Evolutionary conservation across 2,329 filamentous ascomycete species (phyloP), one percentile per base, ranked within the genome.

Genomic region (Alternaria sp.): DNA sequence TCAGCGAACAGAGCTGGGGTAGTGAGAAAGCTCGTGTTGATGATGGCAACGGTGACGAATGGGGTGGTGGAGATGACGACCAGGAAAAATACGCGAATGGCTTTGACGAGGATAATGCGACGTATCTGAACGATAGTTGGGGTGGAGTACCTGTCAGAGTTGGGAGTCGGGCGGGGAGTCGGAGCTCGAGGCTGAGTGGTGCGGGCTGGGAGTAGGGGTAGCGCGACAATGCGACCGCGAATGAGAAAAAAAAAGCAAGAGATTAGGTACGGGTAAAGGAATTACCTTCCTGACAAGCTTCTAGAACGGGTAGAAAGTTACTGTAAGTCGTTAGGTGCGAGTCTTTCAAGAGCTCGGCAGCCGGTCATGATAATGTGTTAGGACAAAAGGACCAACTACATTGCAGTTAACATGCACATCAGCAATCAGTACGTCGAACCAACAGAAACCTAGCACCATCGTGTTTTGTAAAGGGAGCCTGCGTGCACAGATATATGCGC

Each of bases 101-200:
- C 24, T 67, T 62, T 37, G 65, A 68, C 14, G 67, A 69, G 57
- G 57, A 60, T 10, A 65, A 68, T 36, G 65, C 64, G 48, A 69
- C 63, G 31, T 70, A 67, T 62, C 48, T 65, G 21, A 71, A 71
- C 36, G 63, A 65, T 6, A 62, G 54, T 39, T 67, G 62, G 64
- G 62, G 63, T 23, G 63, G 65, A 2, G 53, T 61, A 37, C 61
- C 51, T 33, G 67, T 66, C 11, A 39, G 67, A 21, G 63, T 68
- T 28, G 61, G 56, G 28, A 60, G 55, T 50, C 29, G 56, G 29
- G 48, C 51, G 41, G 41, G 34, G 28, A 49, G 45, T 13, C n/a
- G 10, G 33, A 33, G 33, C 10, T 42, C 33, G 8, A 46, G 45
- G 37, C 49, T 48, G 24, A 54, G 55, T 44, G 51, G 58, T 23